Conservation (phyloP, 805 yeast species). For the Saturnispora hagleri region DNA sequence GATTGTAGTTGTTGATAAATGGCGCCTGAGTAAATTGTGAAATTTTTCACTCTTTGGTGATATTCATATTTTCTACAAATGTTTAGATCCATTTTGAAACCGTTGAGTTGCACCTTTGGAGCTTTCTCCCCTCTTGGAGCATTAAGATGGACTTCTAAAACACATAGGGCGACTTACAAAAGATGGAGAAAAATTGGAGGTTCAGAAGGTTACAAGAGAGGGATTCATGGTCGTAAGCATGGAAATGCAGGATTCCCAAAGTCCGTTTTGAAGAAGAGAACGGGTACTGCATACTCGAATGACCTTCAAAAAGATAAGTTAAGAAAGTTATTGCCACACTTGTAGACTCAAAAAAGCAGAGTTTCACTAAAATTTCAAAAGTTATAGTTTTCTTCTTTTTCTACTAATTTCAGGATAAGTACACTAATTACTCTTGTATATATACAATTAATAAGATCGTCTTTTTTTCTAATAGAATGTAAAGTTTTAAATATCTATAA, state of each 20-base stretch:
- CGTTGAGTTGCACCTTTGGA: slow-evolving; percentile 4
- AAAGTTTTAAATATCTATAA: not conserved
- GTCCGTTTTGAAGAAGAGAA: slow-evolving; percentile 47
- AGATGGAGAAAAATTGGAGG: slow-evolving; percentile 61
- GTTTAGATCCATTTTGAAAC: slow-evolving; percentile 14
- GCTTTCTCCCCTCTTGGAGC: slow-evolving; percentile 18
- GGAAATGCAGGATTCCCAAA: slow-evolving; percentile 87
- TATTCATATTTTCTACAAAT: not conserved
- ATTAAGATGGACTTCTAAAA: slow-evolving; percentile 40
- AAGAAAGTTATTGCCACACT: slow-evolving; percentile 43
- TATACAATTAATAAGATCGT: not conserved
- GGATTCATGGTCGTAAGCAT: slow-evolving; percentile 79
- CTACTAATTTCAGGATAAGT: not conserved
- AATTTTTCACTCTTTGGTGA: slow-evolving; percentile 1
- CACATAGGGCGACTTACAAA: slow-evolving; percentile 81
- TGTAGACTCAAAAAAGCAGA: slow-evolving; percentile 11
- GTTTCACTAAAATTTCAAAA: not conserved
- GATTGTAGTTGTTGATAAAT: slow-evolving; percentile 1
- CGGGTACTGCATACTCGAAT: slow-evolving; percentile 48
- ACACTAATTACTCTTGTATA: not conserved
- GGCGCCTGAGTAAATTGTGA: not conserved
- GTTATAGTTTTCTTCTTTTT: not conserved
- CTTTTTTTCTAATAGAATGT: not conserved
- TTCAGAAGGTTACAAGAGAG: slow-evolving; percentile 59
- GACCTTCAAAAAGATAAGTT: slow-evolving; percentile 50